Base-by-base conservation (phyloP, 257 asterid genomes). In the Striga asiatica region DNA sequence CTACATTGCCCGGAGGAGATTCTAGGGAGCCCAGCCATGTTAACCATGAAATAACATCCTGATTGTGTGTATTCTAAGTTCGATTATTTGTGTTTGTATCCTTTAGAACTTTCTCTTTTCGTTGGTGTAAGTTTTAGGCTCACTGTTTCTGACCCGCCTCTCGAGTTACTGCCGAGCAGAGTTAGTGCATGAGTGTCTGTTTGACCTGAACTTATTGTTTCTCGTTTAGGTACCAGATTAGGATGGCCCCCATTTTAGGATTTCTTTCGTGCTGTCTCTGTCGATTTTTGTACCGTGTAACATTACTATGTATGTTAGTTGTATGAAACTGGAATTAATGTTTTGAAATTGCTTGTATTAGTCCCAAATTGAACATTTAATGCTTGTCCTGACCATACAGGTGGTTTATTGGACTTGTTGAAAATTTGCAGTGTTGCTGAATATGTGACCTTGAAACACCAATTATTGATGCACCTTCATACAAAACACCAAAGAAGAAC, bases 1-100 rank as follows among this genome's bases (percentile, higher is more conserved):
- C 49, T 27, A 47, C 73, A 1, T 73, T 84, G 32, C 50, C 74
- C 0, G 80, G 75, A 39, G 79, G 71, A 35, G 88, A 68, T 50
- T 68, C 81, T 38, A 74, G 82, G 62, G 81, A 77, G 68, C 85
- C 65, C 60, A 68, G 61, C 72, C 83, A 71, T 31, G 83, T 65
- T 60, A 68, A 58, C 72, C 83, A 71, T 31, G 83, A 77, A 69
- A 61, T 78, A 45, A 68, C 83, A 27, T 77, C 78, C 77, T 83
- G 80, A 81, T 77, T 19, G 32, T 41, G 48, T 25, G 38, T 54
- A 38, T 38, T 60, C 28, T 50, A 31, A 14, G 28, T 27, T 17
- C 6, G 14, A 14, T 41, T 35, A 21, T 43, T 59, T 52, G 50
- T 62, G 57, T 50, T 54, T 69, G 66, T 73, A 65, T 50, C 52